Evolutionary conservation across 1,284 basidiomycete species (phyloP).

Genomic region (Mrakiaceae sp.): DNA sequence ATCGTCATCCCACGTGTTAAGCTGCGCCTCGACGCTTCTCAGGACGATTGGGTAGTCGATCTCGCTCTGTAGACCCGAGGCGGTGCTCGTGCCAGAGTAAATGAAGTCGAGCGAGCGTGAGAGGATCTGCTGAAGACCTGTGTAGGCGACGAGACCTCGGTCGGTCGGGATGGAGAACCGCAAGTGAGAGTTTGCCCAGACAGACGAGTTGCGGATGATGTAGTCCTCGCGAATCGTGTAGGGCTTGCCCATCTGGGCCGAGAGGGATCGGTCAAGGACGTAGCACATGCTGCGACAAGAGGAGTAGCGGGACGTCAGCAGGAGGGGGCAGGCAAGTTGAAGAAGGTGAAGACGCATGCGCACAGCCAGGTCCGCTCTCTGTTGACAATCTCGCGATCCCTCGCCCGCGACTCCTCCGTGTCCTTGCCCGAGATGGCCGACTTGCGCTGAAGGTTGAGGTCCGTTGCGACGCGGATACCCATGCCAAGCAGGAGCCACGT

Average conservation of each 20-base stretch:
- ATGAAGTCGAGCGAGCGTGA: constrained; percentile 80
- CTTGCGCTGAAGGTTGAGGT: constrained; percentile 89
- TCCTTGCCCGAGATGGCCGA: constrained; percentile 56
- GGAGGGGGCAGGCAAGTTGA: not conserved
- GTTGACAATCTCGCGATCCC: constrained; percentile 58
- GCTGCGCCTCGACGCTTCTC: constrained; percentile 71
- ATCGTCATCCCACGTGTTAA: constrained; percentile 41
- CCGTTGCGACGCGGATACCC: constrained; percentile 80
- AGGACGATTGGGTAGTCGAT: constrained; percentile 76
- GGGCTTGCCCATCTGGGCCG: constrained; percentile 81
- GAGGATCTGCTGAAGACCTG: constrained; percentile 70
- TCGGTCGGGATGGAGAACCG: constrained; percentile 56
- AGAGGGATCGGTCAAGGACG: constrained; percentile 75
- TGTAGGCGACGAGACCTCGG: constrained; percentile 44
- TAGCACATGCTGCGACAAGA: constrained; percentile 51
- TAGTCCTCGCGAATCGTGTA: constrained; percentile 44
- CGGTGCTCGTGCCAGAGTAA: constrained; percentile 68
- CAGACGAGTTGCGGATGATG: constrained; percentile 71
- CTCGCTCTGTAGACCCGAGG: constrained; percentile 74
- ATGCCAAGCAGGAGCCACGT: constrained; percentile 86
- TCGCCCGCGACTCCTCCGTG: constrained; percentile 48
- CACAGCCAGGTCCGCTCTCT: constrained; percentile 83
- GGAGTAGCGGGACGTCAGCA: not conserved
- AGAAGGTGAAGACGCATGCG: constrained; percentile 1
- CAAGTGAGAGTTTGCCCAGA: constrained; percentile 47